Conservation (phyloP, 192 early-diverging fungal species). For the Physocladia obscura region DNA sequence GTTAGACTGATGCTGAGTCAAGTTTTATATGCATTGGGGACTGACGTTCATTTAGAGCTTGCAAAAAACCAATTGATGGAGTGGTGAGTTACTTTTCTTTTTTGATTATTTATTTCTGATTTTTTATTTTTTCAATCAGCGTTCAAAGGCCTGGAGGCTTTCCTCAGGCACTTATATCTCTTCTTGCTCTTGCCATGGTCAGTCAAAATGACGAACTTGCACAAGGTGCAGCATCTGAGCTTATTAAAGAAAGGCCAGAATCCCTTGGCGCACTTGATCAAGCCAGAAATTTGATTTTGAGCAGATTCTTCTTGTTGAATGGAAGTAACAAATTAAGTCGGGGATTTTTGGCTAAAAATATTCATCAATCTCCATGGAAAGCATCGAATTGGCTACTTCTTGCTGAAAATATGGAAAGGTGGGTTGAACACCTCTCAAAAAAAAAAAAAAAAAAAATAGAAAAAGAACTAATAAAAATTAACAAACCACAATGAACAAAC, state of each 20-base stretch:
- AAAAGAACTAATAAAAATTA: not conserved
- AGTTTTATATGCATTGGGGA: constrained; percentile 87
- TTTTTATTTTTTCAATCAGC: constrained; percentile 29
- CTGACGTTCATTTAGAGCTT: constrained; percentile 69
- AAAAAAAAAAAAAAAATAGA: no score
- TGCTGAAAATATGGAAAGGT: constrained; percentile 28
- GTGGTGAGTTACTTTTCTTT: constrained; percentile 49
- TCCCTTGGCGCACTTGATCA: constrained; percentile 7
- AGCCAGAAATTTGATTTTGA: constrained; percentile 32
- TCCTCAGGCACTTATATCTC: constrained; percentile 64
- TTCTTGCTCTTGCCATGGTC: constrained; percentile 70
- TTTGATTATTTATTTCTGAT: constrained; percentile 8
- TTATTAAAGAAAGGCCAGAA: constrained; percentile 53
- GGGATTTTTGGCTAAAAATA: constrained; percentile 39
- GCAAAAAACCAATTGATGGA: constrained; percentile 78
- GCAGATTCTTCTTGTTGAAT: constrained; percentile 35
- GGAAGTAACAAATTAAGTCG: constrained; percentile 31
- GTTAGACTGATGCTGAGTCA: constrained; percentile 76
- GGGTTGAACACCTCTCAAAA: not conserved
- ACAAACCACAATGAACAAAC: not conserved
- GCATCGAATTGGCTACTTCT: constrained; percentile 32
- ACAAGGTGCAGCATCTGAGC: constrained; percentile 61
- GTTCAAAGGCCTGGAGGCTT: constrained; percentile 55
- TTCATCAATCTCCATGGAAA: constrained; percentile 42
- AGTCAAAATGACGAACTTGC: constrained; percentile 63